These are phyloP conservation scores for Beauveria caledonica DNA, from an alignment of 2,329 filamentous ascomycete species.

Conservation along the genomic window DNA sequence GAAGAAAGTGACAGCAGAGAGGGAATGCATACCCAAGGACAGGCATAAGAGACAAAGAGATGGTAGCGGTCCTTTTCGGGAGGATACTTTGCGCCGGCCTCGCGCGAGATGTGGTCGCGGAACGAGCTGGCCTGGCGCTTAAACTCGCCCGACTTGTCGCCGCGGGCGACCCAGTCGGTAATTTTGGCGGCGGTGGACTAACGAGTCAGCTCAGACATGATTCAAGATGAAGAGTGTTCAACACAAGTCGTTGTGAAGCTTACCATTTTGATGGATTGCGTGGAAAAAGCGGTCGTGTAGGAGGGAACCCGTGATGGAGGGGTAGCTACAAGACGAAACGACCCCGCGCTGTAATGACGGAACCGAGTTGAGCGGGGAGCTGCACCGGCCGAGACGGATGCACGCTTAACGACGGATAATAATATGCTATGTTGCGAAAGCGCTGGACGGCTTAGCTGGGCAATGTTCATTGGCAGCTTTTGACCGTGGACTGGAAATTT, in stretches of 20 bases:
- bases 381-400: not conserved
- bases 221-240: too few species aligned
- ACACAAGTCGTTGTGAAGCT: not conserved
- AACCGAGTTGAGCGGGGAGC: not conserved
- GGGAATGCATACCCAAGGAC: slow-evolving; percentile 63
- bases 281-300: not conserved
- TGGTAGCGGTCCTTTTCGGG: slow-evolving; percentile 88
- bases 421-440: not conserved
- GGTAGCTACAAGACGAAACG: not conserved
- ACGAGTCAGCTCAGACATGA: not conserved
- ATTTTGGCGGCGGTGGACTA: slow-evolving; percentile 40
- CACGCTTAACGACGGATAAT: not conserved
- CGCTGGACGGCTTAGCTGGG: not conserved
- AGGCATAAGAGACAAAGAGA: slow-evolving; percentile 89
- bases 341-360: slow-evolving; percentile 6
- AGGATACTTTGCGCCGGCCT: slow-evolving; percentile 65
- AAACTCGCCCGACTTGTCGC: slow-evolving; percentile 81
- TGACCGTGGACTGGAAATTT: not conserved
- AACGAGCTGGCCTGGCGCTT: slow-evolving; percentile 81
- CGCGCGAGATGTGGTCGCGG: slow-evolving; percentile 67
- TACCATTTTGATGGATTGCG: slow-evolving; percentile 4
- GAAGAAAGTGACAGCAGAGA: not conserved
- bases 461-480: not conserved
- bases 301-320: not conserved
- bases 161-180: slow-evolving; percentile 74